phyloP scores from a whole-genome alignment of 768 basidiomycete genomes.

The Rhodotorula paludigena region DNA sequence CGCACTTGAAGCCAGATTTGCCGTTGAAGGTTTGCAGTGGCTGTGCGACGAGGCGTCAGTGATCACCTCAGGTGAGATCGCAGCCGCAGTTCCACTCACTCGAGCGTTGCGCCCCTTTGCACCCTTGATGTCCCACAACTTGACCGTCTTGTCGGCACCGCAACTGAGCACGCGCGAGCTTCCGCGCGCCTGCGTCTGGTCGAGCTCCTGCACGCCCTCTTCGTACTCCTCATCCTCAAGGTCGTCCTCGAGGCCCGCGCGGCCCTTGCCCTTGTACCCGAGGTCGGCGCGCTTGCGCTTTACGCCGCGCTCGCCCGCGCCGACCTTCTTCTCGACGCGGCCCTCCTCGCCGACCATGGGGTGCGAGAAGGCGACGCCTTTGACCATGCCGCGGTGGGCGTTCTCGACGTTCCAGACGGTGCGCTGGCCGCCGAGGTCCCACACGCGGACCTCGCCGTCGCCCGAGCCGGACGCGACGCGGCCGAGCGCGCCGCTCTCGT shows the following conservation, averaged over 20 bases:
- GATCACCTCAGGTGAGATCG: neutral
- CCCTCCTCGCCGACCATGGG: slow-evolving; percentile 47
- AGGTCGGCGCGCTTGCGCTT: slow-evolving; percentile 35
- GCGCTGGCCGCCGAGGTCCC: slow-evolving; percentile 64
- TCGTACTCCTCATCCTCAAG: slow-evolving; percentile 42
- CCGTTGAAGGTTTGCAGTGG: slow-evolving; percentile 75
- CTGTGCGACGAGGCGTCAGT: slow-evolving; percentile 41
- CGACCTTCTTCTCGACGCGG: slow-evolving; percentile 40
- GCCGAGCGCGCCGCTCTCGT: slow-evolving; percentile 65
- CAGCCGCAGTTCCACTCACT: slow-evolving; percentile 25
- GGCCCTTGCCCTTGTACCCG: slow-evolving; percentile 42
- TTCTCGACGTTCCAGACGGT: slow-evolving; percentile 56
- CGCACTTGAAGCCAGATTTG: slow-evolving; percentile 84
- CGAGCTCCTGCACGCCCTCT: slow-evolving; percentile 43
- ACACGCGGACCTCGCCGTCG: slow-evolving; percentile 88
- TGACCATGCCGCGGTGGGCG: slow-evolving; percentile 80
- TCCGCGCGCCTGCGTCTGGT: slow-evolving; percentile 46
- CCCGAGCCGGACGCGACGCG: slow-evolving; percentile 86
- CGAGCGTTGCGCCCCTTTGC: slow-evolving; percentile 42
- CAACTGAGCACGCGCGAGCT: slow-evolving; percentile 61
- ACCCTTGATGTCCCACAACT: slow-evolving; percentile 63
- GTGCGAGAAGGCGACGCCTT: slow-evolving; percentile 70
- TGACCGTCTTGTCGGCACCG: slow-evolving; percentile 74
- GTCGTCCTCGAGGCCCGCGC: slow-evolving; percentile 38
- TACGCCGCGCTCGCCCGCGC: slow-evolving; percentile 19